phyloP scores from a whole-genome alignment of 140 eudicot genomes.

The Stevia rebaudiana region DNA sequence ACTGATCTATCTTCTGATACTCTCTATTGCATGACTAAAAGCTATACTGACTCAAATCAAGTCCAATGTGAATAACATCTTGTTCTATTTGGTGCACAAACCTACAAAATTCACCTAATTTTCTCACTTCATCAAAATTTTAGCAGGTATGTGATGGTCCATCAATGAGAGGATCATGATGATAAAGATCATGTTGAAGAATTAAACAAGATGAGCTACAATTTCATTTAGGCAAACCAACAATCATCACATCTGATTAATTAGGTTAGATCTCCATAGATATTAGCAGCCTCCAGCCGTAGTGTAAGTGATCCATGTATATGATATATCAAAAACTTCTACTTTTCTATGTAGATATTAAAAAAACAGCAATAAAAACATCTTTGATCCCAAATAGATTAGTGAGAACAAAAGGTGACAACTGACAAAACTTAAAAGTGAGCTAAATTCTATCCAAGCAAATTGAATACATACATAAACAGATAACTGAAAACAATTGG shows the following conservation, averaged over 20 bases:
- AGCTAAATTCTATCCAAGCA: neutral
- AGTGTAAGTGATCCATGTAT: neutral
- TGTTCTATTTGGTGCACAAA: neutral
- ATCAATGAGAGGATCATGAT: neutral
- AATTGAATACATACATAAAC: neutral
- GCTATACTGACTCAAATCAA: slow-evolving; percentile 2
- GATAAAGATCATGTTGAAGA: neutral
- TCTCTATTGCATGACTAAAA: slow-evolving; percentile 9
- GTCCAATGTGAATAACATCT: neutral
- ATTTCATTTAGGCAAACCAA: neutral
- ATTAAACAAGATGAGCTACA: neutral
- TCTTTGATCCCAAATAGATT: neutral
- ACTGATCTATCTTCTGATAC: slow-evolving; percentile 1
- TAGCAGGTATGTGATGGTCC: neutral
- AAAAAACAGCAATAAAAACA: neutral
- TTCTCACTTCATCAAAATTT: slow-evolving; percentile 11
- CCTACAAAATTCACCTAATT: slow-evolving; percentile 11
- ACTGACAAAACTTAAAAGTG: slow-evolving; percentile 9
- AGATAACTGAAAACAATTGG: neutral
- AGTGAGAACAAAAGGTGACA: slow-evolving; percentile 16
- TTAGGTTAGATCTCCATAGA: neutral
- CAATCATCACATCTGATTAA: neutral
- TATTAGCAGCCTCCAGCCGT: neutral
- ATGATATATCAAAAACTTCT: neutral
- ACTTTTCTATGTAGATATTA: neutral